These are phyloP conservation scores for Aspergillus sp. DNA, from an alignment of 2,329 filamentous ascomycete species.

Conservation along the genomic window DNA sequence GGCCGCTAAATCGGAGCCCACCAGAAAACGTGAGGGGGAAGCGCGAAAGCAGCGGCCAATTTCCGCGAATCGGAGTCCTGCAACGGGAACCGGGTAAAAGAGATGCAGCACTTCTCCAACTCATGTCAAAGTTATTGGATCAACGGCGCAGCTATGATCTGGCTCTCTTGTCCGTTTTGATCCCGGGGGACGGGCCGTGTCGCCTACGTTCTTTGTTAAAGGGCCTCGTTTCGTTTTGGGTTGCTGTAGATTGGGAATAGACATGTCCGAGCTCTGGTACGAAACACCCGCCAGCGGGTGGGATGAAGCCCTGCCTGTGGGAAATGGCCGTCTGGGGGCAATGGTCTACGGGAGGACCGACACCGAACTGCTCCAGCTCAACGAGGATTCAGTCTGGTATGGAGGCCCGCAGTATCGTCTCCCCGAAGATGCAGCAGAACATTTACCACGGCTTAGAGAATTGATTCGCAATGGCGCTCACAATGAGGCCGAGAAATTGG, in stretches of 20 bases:
- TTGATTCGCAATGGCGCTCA: conserved; percentile 48
- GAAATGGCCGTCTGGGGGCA: conserved; percentile 53
- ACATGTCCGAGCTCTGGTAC: conserved; percentile 38
- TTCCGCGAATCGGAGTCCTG: conserved; percentile 11
- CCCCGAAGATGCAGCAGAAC: conserved; percentile 42
- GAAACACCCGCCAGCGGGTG: conserved; percentile 34
- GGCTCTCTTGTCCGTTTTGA: conserved; percentile 6
- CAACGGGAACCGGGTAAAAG: not conserved
- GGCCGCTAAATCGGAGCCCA: not conserved
- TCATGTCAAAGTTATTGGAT: not conserved
- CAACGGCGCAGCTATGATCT: not conserved
- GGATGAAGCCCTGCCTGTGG: conserved; percentile 52
- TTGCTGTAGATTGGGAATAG: not conserved
- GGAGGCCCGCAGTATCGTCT: conserved; percentile 51
- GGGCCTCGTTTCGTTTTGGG: not conserved
- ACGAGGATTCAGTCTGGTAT: conserved; percentile 56
- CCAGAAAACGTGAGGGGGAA: not conserved
- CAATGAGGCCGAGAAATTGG: conserved; percentile 48
- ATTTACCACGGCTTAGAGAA: conserved; percentile 46
- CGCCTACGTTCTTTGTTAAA: not conserved
- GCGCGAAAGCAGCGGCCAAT: conserved; percentile 4
- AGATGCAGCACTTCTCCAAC: not conserved
- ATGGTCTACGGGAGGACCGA: conserved; percentile 53
- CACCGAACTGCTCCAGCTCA: conserved; percentile 52
- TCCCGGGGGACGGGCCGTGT: conserved; percentile 14